A percentile compares a stretch with the other conserved stretches of the same genome.
Evolutionary conservation across 106 monocot species (phyloP).

Genomic region (Apostasia shenzhenica): DNA sequence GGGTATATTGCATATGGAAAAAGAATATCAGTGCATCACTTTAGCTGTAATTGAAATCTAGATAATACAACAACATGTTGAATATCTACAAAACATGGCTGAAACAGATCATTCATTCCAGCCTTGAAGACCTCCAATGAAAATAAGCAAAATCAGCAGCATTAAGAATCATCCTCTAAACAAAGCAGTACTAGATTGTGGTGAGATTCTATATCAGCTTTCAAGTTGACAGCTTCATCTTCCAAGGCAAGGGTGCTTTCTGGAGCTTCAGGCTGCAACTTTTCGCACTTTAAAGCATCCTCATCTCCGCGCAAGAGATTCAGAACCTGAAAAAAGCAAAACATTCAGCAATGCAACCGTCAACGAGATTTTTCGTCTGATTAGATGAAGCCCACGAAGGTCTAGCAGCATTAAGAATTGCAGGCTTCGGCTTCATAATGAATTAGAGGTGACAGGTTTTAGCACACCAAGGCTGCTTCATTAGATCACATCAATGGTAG

Average conservation of each 20-base stretch:
- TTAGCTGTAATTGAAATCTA: no score
- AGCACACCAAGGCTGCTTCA: no score
- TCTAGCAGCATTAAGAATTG: not conserved
- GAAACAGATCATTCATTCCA: no score
- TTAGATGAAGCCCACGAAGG: not conserved
- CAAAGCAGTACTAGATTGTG: conserved; percentile 57
- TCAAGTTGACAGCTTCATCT: conserved; percentile 13
- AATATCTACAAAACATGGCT: no score
- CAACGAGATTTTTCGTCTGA: not conserved
- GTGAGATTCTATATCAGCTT: conserved; percentile 44
- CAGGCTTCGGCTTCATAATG: no score
- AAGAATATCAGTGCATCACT: no score
- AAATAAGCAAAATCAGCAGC: conserved; percentile 15
- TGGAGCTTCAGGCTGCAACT: conserved; percentile 16
- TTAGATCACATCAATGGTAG: no score
- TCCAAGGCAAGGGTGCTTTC: conserved; percentile 22
- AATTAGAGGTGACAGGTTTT: no score
- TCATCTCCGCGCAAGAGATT: conserved; percentile 76
- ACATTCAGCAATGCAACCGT: not conserved
- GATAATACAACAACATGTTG: no score
- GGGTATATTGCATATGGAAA: no score
- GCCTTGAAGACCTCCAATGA: no score
- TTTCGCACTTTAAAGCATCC: conserved; percentile 35
- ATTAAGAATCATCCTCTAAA: conserved; percentile 38
- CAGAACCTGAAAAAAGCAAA: conserved; percentile 37